These are phyloP conservation scores for Castanopsis chinensis DNA, from an alignment of 306 rosid species.

Conservation along the genomic window DNA sequence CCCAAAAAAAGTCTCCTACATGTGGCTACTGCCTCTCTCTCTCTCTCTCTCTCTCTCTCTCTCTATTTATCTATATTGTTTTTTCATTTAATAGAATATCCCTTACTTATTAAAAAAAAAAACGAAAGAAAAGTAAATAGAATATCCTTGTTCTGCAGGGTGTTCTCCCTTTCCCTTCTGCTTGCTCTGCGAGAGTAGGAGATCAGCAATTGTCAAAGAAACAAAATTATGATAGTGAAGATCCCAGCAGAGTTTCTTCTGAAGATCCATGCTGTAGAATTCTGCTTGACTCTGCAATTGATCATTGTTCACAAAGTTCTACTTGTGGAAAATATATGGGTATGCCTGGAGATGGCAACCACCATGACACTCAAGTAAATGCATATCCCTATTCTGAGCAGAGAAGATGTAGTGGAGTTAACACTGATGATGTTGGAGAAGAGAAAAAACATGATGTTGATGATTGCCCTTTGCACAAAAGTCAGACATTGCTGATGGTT, in stretches of 20 bases:
- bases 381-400: slow-evolving; percentile 34
- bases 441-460: slow-evolving; percentile 24
- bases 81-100: background rate
- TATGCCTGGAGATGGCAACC: slow-evolving; percentile 24
- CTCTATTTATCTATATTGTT: background rate
- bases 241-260: background rate
- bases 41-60: too few relatives aligned
- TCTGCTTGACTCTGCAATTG: slow-evolving; percentile 11
- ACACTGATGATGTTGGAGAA: slow-evolving; percentile 11
- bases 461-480: slow-evolving; percentile 15
- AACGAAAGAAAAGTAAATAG: background rate
- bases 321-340: slow-evolving; percentile 13
- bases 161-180: slow-evolving; percentile 7
- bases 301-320: slow-evolving; percentile 21
- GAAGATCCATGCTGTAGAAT: background rate
- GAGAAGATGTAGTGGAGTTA: slow-evolving; percentile 20
- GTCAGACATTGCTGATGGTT: slow-evolving; percentile 28
- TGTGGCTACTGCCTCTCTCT: background rate
- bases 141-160: slow-evolving; percentile 23
- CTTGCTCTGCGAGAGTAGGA: slow-evolving; percentile 19
- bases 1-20: background rate
- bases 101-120: background rate
- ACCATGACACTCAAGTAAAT: slow-evolving; percentile 27
- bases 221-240: background rate
- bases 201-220: slow-evolving; percentile 3